Evolutionary conservation across 2,329 filamentous ascomycete species (phyloP).

Genomic region (Cladobotryum mycophilum): DNA sequence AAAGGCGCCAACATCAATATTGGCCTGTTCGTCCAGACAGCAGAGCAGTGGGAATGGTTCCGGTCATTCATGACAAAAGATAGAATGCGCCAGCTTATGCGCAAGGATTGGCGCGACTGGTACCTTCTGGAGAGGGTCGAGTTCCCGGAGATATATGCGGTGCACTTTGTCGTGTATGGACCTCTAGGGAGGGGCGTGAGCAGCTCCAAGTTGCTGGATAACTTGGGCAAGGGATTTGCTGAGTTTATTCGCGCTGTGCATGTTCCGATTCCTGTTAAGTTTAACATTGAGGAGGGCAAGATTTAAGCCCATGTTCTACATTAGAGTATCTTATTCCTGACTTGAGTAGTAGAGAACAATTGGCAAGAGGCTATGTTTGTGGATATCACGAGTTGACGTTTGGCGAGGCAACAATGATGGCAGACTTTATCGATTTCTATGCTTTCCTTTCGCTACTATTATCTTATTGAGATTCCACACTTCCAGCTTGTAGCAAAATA

Average conservation of each 20-base stretch:
- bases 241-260: conserved; percentile 37
- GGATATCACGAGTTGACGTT: too few relatives aligned
- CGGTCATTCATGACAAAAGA: conserved; percentile 34
- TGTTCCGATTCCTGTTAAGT: conserved; percentile 16
- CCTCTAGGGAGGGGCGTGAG: conserved; percentile 40
- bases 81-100: conserved; percentile 30
- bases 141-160: conserved; percentile 37
- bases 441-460: too few relatives aligned
- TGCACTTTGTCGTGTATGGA: conserved; percentile 46
- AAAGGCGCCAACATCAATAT: conserved; percentile 39
- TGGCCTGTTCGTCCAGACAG: conserved; percentile 38
- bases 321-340: too few relatives aligned
- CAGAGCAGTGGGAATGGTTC: conserved; percentile 40
- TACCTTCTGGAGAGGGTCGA: conserved; percentile 42
- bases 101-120: conserved; percentile 24
- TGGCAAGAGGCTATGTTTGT: too few relatives aligned
- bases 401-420: too few relatives aligned
- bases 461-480: too few relatives aligned
- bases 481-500: too few relatives aligned
- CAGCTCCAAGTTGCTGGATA: conserved; percentile 40
- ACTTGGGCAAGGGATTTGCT: conserved; percentile 46
- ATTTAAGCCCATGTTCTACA: too few relatives aligned
- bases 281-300: not conserved
- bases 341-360: too few relatives aligned
- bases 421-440: too few relatives aligned